These are phyloP conservation scores for Globisporangium yorkense DNA, from an alignment of 352 stramenopile species.

Conservation along the genomic window DNA sequence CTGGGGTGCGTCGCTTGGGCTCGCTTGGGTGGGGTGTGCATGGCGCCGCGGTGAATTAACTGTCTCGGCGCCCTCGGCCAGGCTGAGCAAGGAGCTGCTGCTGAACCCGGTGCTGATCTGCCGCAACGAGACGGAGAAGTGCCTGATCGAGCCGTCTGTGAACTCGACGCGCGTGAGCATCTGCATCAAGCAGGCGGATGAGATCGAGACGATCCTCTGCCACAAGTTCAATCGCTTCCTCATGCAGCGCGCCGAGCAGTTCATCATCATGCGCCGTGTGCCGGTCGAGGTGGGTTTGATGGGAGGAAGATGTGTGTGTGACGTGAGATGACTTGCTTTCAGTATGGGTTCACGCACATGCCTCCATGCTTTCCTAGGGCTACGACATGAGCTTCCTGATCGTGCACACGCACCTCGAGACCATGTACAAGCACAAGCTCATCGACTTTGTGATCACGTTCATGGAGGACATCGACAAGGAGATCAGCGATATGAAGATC, in stretches of 20 bases:
- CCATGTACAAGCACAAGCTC: slow-evolving; percentile 96
- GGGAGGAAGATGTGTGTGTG: neutral
- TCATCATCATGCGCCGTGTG: slow-evolving; percentile 93
- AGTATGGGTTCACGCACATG: neutral
- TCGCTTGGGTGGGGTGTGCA: too few relatives aligned
- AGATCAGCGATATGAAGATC: slow-evolving; percentile 98
- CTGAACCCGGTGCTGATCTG: slow-evolving; percentile 94
- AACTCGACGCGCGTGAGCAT: slow-evolving; percentile 96
- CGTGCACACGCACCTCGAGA: slow-evolving; percentile 92
- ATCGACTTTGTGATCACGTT: slow-evolving; percentile 97
- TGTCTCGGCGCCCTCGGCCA: slow-evolving; percentile 12
- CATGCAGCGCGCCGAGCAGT: slow-evolving; percentile 95
- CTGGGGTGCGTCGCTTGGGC: slow-evolving; percentile 47
- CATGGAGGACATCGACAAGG: slow-evolving; percentile 98
- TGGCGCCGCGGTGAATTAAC: too few relatives aligned
- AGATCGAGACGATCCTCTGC: slow-evolving; percentile 92
- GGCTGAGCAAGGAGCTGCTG: slow-evolving; percentile 89
- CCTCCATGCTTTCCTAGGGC: slow-evolving; percentile 30
- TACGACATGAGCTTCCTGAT: slow-evolving; percentile 97
- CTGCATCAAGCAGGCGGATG: slow-evolving; percentile 94
- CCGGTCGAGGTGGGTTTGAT: slow-evolving; percentile 45
- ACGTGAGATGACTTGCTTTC: neutral
- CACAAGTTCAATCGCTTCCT: slow-evolving; percentile 95
- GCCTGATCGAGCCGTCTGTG: slow-evolving; percentile 92
- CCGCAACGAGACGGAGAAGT: slow-evolving; percentile 91